Evolutionary conservation across 1,139 yeast genomes (phyloP).

Genomic region (Geotrichum histeridarum): DNA sequence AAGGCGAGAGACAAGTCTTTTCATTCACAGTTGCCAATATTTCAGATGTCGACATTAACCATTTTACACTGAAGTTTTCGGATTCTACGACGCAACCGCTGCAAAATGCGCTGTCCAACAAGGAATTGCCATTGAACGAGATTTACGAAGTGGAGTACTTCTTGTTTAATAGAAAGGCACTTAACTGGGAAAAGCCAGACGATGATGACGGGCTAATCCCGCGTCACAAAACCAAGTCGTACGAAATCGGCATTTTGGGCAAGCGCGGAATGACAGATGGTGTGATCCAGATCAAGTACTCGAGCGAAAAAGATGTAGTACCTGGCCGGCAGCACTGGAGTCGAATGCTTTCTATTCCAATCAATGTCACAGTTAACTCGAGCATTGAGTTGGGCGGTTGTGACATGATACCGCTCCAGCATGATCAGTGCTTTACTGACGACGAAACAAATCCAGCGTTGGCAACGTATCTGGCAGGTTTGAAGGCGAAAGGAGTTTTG

Average conservation of each 20-base stretch:
- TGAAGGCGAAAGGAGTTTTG: conserved; percentile 31
- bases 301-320: conserved; percentile 29
- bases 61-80: conserved; percentile 49
- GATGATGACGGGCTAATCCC: conserved; percentile 23
- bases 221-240: conserved; percentile 31
- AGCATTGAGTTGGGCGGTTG: conserved; percentile 71
- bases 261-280: conserved; percentile 70
- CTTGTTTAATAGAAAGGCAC: conserved; percentile 54
- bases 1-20: conserved; percentile 61
- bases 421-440: conserved; percentile 20
- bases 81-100: conserved; percentile 72
- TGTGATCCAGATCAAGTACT: conserved; percentile 62
- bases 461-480: conserved; percentile 19
- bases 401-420: conserved; percentile 53
- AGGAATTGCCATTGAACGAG: conserved; percentile 53
- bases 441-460: conserved; percentile 9
- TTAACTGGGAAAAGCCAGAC: conserved; percentile 34
- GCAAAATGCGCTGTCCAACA: conserved; percentile 44
- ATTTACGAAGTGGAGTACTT: conserved; percentile 72
- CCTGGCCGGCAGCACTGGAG: conserved; percentile 36
- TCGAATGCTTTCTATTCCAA: conserved; percentile 57
- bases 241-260: conserved; percentile 62
- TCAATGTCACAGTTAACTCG: conserved; percentile 62
- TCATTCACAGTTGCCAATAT: conserved; percentile 53
- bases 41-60: conserved; percentile 45